A percentile compares a stretch with the other conserved stretches of the same genome.
Conservation (phyloP, 192 early-diverging fungal genomes). For the Rhizophagus clarus region DNA sequence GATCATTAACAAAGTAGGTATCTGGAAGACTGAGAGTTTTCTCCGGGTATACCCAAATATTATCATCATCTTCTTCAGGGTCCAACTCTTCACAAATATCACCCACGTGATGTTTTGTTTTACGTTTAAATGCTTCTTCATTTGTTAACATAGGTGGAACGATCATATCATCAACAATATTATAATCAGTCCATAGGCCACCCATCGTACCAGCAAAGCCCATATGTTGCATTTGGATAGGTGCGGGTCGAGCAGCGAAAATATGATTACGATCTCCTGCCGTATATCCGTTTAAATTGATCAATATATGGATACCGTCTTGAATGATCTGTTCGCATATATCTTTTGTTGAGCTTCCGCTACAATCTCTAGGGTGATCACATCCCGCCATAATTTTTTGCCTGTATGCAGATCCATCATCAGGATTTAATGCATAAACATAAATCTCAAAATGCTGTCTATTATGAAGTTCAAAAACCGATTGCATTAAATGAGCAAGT, state of each 20-base stretch:
- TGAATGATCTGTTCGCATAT: conserved; percentile 73
- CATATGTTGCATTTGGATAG: conserved; percentile 90
- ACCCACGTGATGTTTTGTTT: not conserved
- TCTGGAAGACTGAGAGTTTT: conserved; percentile 90
- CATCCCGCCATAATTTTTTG: conserved; percentile 76
- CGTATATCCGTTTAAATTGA: conserved; percentile 97
- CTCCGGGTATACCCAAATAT: conserved; percentile 83
- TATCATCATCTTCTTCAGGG: conserved; percentile 51
- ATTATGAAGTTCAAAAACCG: conserved; percentile 92
- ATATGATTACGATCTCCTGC: conserved; percentile 93
- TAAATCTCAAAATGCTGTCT: conserved; percentile 67
- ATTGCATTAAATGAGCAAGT: conserved; percentile 91
- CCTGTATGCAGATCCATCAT: conserved; percentile 79
- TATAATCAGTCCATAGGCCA: conserved; percentile 81
- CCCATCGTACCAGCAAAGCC: conserved; percentile 94
- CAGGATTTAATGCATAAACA: conserved; percentile 83
- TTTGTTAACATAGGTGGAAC: conserved; percentile 57
- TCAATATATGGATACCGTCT: conserved; percentile 86
- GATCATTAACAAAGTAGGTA: conserved; percentile 94
- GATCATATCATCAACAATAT: conserved; percentile 76
- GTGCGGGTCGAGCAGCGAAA: conserved; percentile 88
- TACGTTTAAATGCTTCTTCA: conserved; percentile 23
- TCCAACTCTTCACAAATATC: conserved; percentile 42
- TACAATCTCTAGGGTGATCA: conserved; percentile 82
- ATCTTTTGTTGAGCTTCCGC: conserved; percentile 67